These are phyloP conservation scores for Lactarius psammicola DNA, from an alignment of 768 basidiomycete genomes.

Conservation along the genomic window DNA sequence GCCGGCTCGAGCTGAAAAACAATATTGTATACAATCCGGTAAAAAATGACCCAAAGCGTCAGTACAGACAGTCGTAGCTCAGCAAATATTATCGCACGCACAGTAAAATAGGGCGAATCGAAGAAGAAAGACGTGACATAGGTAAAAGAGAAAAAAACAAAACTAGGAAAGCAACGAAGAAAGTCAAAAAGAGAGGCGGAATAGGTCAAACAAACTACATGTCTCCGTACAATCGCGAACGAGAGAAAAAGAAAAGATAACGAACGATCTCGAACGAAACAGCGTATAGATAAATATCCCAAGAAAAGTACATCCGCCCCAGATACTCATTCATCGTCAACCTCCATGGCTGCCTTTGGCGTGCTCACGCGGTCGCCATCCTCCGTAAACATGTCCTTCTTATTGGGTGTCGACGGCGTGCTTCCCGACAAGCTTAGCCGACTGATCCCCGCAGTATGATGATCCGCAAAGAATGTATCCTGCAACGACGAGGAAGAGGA, in stretches of 20 bases:
- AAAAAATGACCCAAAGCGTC: neutral
- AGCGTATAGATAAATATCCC: neutral
- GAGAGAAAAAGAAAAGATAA: neutral
- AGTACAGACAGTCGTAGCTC: slow-evolving; percentile 13
- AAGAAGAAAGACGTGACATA: neutral
- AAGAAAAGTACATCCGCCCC: neutral
- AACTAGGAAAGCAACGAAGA: neutral
- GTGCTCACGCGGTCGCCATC: slow-evolving; percentile 25
- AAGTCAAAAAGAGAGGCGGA: neutral
- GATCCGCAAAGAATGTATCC: slow-evolving; percentile 18
- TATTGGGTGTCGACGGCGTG: slow-evolving; percentile 21
- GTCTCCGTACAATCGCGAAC: slow-evolving; percentile 6
- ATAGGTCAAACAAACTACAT: slow-evolving; percentile 6
- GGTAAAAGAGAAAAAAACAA: neutral
- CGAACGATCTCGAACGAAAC: neutral
- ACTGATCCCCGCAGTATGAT: slow-evolving; percentile 23
- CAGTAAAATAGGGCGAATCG: slow-evolving; percentile 15
- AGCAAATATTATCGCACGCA: slow-evolving; percentile 14
- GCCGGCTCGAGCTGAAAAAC: slow-evolving; percentile 2
- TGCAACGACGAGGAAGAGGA: slow-evolving; percentile 17
- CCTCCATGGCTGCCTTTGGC: slow-evolving; percentile 25
- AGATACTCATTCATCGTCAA: slow-evolving; percentile 19
- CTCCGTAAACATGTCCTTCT: slow-evolving; percentile 31
- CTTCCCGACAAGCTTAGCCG: slow-evolving; percentile 21
- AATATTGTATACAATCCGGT: slow-evolving; percentile 20